Evolutionary conservation across 768 basidiomycete genomes (phyloP), one percentile per base, ranked within the genome.

Genomic region (Phanerochaete carnosa): DNA sequence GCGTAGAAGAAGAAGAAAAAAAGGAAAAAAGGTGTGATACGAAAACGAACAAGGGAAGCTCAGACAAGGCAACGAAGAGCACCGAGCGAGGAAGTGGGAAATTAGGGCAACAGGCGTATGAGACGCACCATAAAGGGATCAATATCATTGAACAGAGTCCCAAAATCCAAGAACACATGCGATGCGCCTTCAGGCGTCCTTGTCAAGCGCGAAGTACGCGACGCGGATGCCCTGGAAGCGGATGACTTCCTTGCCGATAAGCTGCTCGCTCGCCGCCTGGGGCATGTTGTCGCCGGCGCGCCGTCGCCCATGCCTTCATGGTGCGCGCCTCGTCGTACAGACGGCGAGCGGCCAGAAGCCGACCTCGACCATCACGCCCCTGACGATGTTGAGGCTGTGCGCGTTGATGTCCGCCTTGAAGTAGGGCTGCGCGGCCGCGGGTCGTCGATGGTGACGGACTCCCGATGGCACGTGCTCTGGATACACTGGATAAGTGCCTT

Each of bases 401-500:
- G 91, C 83, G 66, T 90, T 87, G 71, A 98, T 81, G 71, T 98
- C 95, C 3, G 84, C 80, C 65, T 81, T 83, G 77, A 89, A 95
- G 72, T 97, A 89, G 22, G 89, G 84, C 13, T 80, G 77, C 9
- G 79, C 77, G 32, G 79, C 82, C 1, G 82, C 75, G 0, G 97
- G 97, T 99, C 95, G 71, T 93, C 89, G 65, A 98, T 80, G 50
- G 75, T 76, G 58, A 98, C 90, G 16, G 95, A 93, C 92, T 7
- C 88, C 86, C 1, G 90, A 88, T 22, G 84, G 75, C 7, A 79
- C 74, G 70, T 95, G 90, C 69, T 92, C 89, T 25, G 92, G 15
- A 99, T 92, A 96, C 96, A 99, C 69, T 98, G 96, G 67, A 98
- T 94, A 74, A 86, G 98, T 30, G 94, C 86, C 70, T 96, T 98